Conservation (phyloP, 306 rosid genomes). For the Adenanthera pavonina region DNA sequence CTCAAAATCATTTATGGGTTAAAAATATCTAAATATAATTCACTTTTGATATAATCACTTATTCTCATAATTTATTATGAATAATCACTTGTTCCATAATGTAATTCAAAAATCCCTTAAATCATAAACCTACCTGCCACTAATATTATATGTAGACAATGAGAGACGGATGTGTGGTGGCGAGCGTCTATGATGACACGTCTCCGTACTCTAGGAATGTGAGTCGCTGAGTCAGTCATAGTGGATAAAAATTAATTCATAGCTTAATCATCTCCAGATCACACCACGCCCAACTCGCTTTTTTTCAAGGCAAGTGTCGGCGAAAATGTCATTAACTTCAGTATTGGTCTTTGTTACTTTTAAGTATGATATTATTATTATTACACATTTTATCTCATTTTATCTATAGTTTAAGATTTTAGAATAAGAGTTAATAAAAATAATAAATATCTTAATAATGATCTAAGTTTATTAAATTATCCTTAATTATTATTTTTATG, state of each 20-base stretch:
- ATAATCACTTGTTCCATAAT: no score
- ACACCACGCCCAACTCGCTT: slow-evolving; percentile 8
- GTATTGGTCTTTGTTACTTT: background rate
- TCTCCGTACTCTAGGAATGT: background rate
- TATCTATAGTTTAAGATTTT: no score
- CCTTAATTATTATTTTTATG: no score
- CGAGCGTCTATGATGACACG: background rate
- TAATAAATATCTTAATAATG: no score
- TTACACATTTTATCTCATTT: no score
- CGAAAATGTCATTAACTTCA: background rate
- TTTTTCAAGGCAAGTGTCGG: background rate
- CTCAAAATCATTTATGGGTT: no score
- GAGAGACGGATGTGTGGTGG: background rate
- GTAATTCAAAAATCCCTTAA: no score
- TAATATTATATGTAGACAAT: background rate
- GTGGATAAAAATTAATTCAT: background rate
- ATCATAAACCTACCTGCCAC: background rate
- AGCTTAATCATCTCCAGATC: slow-evolving; percentile 2
- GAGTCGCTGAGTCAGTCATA: slow-evolving; percentile 18
- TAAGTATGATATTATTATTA: background rate
- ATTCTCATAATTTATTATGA: no score
- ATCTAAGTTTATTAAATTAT: no score
- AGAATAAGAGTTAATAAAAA: no score
- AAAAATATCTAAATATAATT: no score
- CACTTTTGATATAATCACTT: no score